Base-by-base conservation (phyloP, 768 basidiomycete species). In the Xerocomus potaroensis region DNA sequence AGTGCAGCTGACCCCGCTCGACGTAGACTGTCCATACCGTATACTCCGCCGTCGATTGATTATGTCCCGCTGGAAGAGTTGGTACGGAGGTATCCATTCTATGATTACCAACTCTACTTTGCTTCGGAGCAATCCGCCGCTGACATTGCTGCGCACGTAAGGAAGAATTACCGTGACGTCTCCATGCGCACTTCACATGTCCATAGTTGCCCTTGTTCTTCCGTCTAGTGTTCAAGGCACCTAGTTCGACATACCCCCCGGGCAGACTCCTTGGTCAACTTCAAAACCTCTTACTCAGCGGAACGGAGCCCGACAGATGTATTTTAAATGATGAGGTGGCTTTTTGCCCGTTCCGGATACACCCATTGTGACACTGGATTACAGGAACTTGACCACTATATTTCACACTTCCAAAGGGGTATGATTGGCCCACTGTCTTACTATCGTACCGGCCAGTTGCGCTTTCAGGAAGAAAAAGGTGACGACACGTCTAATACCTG, bases 351-450 rank as follows among this genome's bases (percentile, higher is more conserved):
- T 49, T 50, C 18, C 12, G 35, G 7, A n/a, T 5, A 10, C 26
- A 14, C 19, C 30, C 7, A 16, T 24, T 43, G 37, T 60, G 12
- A 56, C 43, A 19, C 9, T 46, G n/a, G 40, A 16, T 48, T 16
- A 7, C 55, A 84, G 83, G 85, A 87, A 56, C 63, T 78, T 15
- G 60, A 73, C 18, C 76, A 76, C 49, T 81, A 85, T 54, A 19
- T 71, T 14, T 59, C 70, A 5, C 65, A 75, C 46, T 72, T 79
- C 16, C 52, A 64, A 21, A 69, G 76, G 15, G 69, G 69, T 19
- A 80, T 91, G 79, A 70, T 72, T 16, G 86, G 84, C 2, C 84
- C 87, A 3, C 63, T 88, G n/a, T 85, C 84, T 47, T 91, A 87
- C 60, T 90, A 89, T 53, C 77, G 86, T 26, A 87, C 84, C 2